phyloP scores from a whole-genome alignment of 1,284 basidiomycete genomes.

The Cutaneotrichosporon sp. region DNA sequence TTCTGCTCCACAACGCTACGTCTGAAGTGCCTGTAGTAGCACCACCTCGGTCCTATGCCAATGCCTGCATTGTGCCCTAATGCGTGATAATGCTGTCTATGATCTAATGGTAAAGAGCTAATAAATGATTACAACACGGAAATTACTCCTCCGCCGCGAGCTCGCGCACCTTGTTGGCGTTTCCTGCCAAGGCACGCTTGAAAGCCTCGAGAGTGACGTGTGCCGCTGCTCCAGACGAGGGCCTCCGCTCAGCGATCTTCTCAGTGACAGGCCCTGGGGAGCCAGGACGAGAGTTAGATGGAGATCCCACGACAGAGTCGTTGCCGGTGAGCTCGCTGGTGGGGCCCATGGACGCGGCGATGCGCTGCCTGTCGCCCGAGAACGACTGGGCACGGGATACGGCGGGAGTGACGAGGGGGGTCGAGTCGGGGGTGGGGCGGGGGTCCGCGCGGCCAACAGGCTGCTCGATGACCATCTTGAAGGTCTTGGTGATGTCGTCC shows the following conservation, averaged over 20 bases:
- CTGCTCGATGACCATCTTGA: conserved; percentile 47
- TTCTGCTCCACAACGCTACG: no score
- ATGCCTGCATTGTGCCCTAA: conserved; percentile 8
- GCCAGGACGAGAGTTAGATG: conserved; percentile 35
- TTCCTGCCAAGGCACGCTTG: conserved; percentile 44
- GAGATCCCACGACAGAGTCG: conserved; percentile 46
- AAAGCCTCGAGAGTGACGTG: conserved; percentile 44
- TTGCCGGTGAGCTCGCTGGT: conserved; percentile 45
- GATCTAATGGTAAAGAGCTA: conserved; percentile 1
- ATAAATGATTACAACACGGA: background rate
- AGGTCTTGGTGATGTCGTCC: conserved; percentile 40
- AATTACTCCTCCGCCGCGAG: conserved; percentile 17
- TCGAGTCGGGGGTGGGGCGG: conserved; percentile 45
- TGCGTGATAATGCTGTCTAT: conserved; percentile 1
- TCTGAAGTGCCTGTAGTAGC: no score
- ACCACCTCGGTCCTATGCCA: conserved; percentile 3
- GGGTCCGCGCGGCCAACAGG: conserved; percentile 43
- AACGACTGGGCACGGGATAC: conserved; percentile 43
- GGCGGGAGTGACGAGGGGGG: conserved; percentile 48
- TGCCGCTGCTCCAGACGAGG: conserved; percentile 25
- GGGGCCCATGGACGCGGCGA: conserved; percentile 12
- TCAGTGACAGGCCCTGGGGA: conserved; percentile 31
- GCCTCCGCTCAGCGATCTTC: conserved; percentile 25
- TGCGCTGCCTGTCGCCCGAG: conserved; percentile 28
- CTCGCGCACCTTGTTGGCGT: conserved; percentile 23